Evolutionary conservation across 208 protist genomes (phyloP).

Genomic region (Trypanosoma lewisi): DNA sequence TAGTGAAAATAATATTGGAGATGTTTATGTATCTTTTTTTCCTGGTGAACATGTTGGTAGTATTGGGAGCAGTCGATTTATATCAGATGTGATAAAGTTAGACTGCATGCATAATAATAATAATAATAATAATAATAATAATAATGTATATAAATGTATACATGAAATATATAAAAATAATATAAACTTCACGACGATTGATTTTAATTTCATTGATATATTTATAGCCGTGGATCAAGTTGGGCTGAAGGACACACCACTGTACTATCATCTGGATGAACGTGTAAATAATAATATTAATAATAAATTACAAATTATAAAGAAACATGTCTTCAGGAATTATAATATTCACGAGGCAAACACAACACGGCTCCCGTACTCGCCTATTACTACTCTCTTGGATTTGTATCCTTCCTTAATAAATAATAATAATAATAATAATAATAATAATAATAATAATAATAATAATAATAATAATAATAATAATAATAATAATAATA

Average conservation of each 20-base stretch:
- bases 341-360: not conserved
- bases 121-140: too few relatives aligned
- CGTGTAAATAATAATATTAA: constrained; percentile 20
- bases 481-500: too few relatives aligned
- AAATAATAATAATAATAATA: too few relatives aligned
- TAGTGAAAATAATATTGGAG: not conserved
- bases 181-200: constrained; percentile 42
- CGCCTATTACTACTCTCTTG: constrained; percentile 26
- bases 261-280: constrained; percentile 41
- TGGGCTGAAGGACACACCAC: constrained; percentile 1
- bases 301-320: too few relatives aligned
- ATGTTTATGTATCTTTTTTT: constrained; percentile 39
- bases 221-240: constrained; percentile 45
- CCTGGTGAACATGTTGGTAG: constrained; percentile 31
- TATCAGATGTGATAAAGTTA: constrained; percentile 25
- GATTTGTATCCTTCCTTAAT: constrained; percentile 1
- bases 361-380: constrained; percentile 26
- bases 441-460: too few relatives aligned
- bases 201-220: constrained; percentile 27
- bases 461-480: too few relatives aligned
- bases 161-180: constrained; percentile 27
- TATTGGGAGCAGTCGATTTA: constrained; percentile 31
- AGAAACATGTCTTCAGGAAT: too few relatives aligned
- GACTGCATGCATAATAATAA: constrained; percentile 21
- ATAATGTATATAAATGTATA: too few relatives aligned